These are phyloP conservation scores for Yamadazyma oceani DNA, from an alignment of 1,139 yeast genomes.

Conservation along the genomic window DNA sequence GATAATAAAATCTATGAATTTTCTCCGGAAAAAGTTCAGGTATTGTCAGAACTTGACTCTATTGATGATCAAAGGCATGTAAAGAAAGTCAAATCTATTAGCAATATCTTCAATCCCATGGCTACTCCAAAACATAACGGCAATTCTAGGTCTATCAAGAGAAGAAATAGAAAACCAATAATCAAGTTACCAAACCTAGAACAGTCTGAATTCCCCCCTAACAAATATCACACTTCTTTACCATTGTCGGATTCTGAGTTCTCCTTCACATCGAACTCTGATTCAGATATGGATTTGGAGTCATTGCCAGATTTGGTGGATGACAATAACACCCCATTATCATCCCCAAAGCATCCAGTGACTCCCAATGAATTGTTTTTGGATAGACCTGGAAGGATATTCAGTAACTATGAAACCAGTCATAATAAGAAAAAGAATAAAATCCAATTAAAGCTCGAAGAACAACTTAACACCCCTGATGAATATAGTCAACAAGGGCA, in stretches of 20 bases:
- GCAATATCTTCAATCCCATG: not conserved
- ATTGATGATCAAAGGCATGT: constrained; percentile 6
- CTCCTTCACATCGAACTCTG: constrained; percentile 17
- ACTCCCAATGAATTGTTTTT: constrained; percentile 6
- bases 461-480: not conserved
- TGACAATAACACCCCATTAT: constrained; percentile 27
- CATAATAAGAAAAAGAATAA: not conserved
- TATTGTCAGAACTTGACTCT: constrained; percentile 1
- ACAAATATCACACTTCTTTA: not conserved
- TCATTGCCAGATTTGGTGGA: constrained; percentile 40
- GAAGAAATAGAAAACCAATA: constrained; percentile 10
- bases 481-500: too few species aligned
- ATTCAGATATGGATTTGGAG: constrained; percentile 32
- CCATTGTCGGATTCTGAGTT: constrained; percentile 17
- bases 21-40: constrained; percentile 14
- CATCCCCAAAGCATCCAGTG: constrained; percentile 22
- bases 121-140: not conserved
- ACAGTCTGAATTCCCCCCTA: not conserved
- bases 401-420: not conserved
- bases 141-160: constrained; percentile 4
- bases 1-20: constrained; percentile 27
- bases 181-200: constrained; percentile 4
- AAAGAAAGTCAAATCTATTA: constrained; percentile 18
- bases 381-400: not conserved
- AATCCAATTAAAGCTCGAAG: not conserved